Base-by-base conservation (phyloP, 2,329 filamentous ascomycete genomes). In the Xylaria sp. region DNA sequence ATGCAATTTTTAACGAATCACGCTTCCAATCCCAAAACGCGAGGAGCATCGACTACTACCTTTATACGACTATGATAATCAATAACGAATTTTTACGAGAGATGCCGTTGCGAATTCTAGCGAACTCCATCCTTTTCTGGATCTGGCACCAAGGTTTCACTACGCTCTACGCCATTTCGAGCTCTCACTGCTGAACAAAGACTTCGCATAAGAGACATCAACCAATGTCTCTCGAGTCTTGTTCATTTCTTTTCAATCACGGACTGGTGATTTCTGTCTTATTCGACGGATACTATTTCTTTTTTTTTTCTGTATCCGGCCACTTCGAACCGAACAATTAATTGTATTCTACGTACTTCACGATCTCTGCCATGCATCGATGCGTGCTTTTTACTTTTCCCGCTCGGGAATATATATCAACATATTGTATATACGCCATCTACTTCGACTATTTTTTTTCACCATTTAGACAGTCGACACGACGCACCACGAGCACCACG, bases 81-180 rank as follows among this genome's bases (percentile, higher is more conserved):
- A 68, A 70, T 70, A 33, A 72, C 62, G 59, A 68, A 62, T 59
- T 3, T 67, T 71, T 49, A 71, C 62, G 69, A 71, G 62, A 63
- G 40, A 68, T 56, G 67, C 60, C 40, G 67, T 56, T 66, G 58
- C 58, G 38, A 56, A 13, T 60, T 60, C 26, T 48, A 66, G 59
- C 65, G 65, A 57, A 54, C 64, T 67, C 38, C 42, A 20, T 31
- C 42, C 20, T 31, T 28, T 48, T 58, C 20, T 56, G 48, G 42
- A 59, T 31, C 36, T 26, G 33, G 23, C 46, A 36, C 40, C 23
- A 23, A 31, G 17, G 36, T 53, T 59, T 61, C 33, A 61, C 31
- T 15, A 66, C 46, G 59, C 54, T 68, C 61, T 56, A 65, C 62
- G 51, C 62, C 28, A 33, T 48, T 65, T 59, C 46, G 61, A 59